phyloP scores from a whole-genome alignment of 2,329 filamentous ascomycete species.

The Chaetomium olivaceum region DNA sequence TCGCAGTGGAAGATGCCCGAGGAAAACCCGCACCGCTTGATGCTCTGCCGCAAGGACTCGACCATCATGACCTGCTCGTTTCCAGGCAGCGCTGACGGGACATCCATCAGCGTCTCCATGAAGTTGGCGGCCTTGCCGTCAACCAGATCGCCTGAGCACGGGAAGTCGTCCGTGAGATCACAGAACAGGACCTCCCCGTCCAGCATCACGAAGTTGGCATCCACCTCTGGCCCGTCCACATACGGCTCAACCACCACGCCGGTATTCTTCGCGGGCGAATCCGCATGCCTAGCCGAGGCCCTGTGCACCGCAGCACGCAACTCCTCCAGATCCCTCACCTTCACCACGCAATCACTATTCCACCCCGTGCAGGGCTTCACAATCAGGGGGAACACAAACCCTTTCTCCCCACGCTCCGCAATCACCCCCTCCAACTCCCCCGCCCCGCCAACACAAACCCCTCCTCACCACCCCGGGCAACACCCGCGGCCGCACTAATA shows the following conservation, averaged over 20 bases:
- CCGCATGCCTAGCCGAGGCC: slow-evolving; percentile 27
- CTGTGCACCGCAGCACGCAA: slow-evolving; percentile 34
- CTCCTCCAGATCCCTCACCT: slow-evolving; percentile 35
- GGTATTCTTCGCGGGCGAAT: slow-evolving; percentile 10
- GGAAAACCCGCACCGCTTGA: slow-evolving; percentile 32
- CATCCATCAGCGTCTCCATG: slow-evolving; percentile 32
- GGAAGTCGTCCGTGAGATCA: slow-evolving; percentile 44
- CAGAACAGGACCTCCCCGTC: slow-evolving; percentile 44
- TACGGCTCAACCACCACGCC: slow-evolving; percentile 44
- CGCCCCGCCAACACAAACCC: slow-evolving; percentile 26
- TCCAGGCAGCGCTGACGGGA: slow-evolving; percentile 32
- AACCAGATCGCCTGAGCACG: slow-evolving; percentile 35
- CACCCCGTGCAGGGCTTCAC: slow-evolving; percentile 42
- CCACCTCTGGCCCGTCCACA: slow-evolving; percentile 45
- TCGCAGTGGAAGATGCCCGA: slow-evolving; percentile 38
- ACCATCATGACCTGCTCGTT: slow-evolving; percentile 29
- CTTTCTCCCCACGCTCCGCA: background rate
- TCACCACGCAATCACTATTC: slow-evolving; percentile 38
- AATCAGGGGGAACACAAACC: slow-evolving; percentile 36
- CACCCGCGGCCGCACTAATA: background rate
- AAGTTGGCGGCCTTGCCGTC: background rate
- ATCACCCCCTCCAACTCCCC: slow-evolving; percentile 27
- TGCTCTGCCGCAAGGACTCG: slow-evolving; percentile 26
- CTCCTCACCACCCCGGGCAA: slow-evolving; percentile 7
- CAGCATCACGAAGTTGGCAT: slow-evolving; percentile 44